Conservation (phyloP, 2,329 filamentous ascomycete genomes). For the Phyllosticta paracitricarpa region DNA sequence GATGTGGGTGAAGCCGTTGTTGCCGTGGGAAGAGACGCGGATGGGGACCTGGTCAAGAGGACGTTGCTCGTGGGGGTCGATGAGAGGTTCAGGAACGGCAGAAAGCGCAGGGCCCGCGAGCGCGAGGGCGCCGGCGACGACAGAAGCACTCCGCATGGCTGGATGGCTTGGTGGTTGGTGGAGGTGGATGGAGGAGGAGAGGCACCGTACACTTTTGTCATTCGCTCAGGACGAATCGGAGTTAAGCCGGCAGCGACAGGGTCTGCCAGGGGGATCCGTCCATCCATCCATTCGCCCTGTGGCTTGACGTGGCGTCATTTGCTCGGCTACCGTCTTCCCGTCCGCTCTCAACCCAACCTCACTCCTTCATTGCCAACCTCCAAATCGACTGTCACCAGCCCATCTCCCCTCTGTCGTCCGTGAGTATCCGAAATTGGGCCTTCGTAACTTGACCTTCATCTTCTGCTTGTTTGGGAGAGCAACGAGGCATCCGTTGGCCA, state of each 20-base stretch:
- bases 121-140: neutral
- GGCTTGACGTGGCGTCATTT: neutral
- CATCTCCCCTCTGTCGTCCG: neutral
- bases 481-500: too few species aligned
- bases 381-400: neutral
- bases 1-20: slow-evolving; percentile 6
- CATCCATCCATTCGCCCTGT: neutral
- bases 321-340: neutral
- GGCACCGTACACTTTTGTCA: neutral
- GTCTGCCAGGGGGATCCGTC: neutral
- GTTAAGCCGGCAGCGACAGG: neutral
- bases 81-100: slow-evolving; percentile 1
- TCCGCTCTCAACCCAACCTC: neutral
- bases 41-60: slow-evolving; percentile 7
- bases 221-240: neutral
- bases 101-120: neutral
- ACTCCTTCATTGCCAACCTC: neutral
- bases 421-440: neutral
- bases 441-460: neutral
- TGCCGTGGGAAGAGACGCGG: slow-evolving; percentile 3
- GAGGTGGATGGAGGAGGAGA: neutral
- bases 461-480: too few species aligned
- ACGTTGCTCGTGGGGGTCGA: slow-evolving; percentile 2
- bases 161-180: neutral
- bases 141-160: neutral